These are phyloP conservation scores for Polyplosphaeria fusca DNA, from an alignment of 495 filamentous ascomycete species.

Conservation along the genomic window DNA sequence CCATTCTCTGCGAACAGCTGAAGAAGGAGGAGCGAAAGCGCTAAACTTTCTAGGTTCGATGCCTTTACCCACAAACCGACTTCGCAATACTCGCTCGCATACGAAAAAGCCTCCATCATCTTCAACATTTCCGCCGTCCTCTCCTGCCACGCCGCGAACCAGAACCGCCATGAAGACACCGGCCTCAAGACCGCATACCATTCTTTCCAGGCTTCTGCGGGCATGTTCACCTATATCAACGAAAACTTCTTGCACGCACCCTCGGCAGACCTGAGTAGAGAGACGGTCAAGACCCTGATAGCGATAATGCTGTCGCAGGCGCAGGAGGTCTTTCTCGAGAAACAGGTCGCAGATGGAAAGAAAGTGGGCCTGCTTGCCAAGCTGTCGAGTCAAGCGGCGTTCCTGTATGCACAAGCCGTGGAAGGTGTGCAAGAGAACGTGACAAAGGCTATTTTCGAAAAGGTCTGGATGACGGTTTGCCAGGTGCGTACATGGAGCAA, in stretches of 20 bases:
- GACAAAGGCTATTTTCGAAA: constrained; percentile 87
- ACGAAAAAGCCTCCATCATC: constrained; percentile 98
- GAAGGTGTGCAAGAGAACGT: constrained; percentile 94
- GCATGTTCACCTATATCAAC: constrained; percentile 99
- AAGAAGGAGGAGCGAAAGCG: constrained; percentile 1
- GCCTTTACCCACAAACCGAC: constrained; percentile 97
- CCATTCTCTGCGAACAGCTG: constrained; percentile 7
- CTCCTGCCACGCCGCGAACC: constrained; percentile 91
- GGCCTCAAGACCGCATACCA: constrained; percentile 96
- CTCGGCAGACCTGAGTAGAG: constrained; percentile 86
- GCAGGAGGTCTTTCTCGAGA: constrained; percentile 96
- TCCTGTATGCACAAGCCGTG: constrained; percentile 78
- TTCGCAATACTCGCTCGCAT: constrained; percentile 91
- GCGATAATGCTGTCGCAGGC: constrained; percentile 89
- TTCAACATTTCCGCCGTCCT: constrained; percentile 99
- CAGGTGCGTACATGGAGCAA: constrained; percentile 54
- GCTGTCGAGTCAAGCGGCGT: constrained; percentile 82
- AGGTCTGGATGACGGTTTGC: constrained; percentile 81
- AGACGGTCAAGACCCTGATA: constrained; percentile 93
- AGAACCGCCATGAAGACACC: constrained; percentile 84
- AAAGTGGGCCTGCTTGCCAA: constrained; percentile 92
- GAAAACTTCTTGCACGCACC: constrained; percentile 98
- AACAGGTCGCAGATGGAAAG: constrained; percentile 88
- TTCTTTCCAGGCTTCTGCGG: constrained; percentile 95
- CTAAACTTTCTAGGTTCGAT: constrained; percentile 95